Evolutionary conservation across 257 asterid species (phyloP).

Genomic region (Penstemon eatonii): DNA sequence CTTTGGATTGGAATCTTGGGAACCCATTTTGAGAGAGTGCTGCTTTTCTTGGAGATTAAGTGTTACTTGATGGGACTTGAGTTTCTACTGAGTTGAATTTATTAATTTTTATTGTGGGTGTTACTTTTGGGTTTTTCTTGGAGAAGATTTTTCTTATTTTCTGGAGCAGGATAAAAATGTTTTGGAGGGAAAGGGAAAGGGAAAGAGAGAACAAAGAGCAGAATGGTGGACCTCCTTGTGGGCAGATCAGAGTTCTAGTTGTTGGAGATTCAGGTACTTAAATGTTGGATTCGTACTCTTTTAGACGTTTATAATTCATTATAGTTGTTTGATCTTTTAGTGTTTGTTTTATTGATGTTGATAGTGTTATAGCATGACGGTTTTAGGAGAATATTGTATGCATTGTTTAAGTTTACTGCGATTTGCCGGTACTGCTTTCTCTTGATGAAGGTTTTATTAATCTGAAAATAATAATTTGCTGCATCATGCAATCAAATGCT

Average conservation of each 20-base stretch:
- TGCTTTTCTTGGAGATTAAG: slow-evolving; percentile 1
- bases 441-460: slow-evolving; percentile 4
- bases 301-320: slow-evolving; percentile 2
- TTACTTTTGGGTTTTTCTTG: slow-evolving; percentile 1
- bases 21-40: slow-evolving; percentile 18
- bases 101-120: slow-evolving; percentile 15
- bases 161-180: slow-evolving; percentile 45
- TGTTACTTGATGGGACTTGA: slow-evolving; percentile 28
- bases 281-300: not conserved
- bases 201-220: slow-evolving; percentile 68
- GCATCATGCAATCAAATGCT: slow-evolving; percentile 2
- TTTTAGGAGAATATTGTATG: not conserved
- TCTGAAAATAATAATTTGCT: too few species aligned
- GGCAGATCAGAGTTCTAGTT: slow-evolving; percentile 90
- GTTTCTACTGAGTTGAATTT: slow-evolving; percentile 22
- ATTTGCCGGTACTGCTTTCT: not conserved
- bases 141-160: slow-evolving; percentile 2
- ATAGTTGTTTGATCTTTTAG: slow-evolving; percentile 6
- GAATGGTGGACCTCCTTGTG: slow-evolving; percentile 87
- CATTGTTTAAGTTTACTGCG: not conserved
- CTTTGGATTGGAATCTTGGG: slow-evolving; percentile 9
- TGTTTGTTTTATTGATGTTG: not conserved
- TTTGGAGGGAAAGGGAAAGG: slow-evolving; percentile 85
- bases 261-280: slow-evolving; percentile 90
- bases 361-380: slow-evolving; percentile 1